Percentiles rank a stretch among this genome's conserved stretches.
These are phyloP conservation scores for Botrytis paeoniae DNA, from an alignment of 2,329 filamentous ascomycete species.

Conservation along the genomic window DNA sequence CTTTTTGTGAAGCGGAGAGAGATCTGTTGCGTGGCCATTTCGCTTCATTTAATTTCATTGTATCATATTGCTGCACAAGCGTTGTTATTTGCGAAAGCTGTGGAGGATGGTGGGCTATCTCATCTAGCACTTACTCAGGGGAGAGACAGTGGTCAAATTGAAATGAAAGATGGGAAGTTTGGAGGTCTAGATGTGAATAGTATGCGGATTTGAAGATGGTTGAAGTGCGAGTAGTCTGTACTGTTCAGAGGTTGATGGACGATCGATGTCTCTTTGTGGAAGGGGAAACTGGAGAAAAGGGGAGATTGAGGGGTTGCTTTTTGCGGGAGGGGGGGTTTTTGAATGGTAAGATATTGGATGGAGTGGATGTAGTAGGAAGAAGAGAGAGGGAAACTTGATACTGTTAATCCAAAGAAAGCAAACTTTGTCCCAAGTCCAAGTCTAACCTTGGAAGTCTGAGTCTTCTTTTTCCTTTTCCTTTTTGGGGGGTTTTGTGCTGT, in stretches of 20 bases:
- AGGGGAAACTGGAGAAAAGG: no score
- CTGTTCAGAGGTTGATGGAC: neutral
- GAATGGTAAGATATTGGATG: neutral
- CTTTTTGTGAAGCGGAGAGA: neutral
- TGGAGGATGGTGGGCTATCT: no score
- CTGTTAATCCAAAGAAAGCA: no score
- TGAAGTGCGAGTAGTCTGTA: no score
- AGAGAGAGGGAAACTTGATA: no score
- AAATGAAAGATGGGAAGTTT: neutral
- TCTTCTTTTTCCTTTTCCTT: neutral
- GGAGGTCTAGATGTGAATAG: no score
- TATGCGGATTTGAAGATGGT: no score
- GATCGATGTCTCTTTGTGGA: neutral
- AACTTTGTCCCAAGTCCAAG: neutral
- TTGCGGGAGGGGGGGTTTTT: neutral
- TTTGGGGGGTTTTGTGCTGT: neutral
- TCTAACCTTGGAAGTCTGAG: neutral
- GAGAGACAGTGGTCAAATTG: neutral
- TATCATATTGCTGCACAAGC: no score
- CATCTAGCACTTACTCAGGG: no score
- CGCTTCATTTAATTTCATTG: no score
- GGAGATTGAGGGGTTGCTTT: accelerated
- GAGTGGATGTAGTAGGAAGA: neutral
- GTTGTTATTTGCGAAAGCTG: neutral
- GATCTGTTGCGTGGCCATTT: no score